Conservation (phyloP, 2,329 filamentous ascomycete species). For the Cytospora mali region DNA sequence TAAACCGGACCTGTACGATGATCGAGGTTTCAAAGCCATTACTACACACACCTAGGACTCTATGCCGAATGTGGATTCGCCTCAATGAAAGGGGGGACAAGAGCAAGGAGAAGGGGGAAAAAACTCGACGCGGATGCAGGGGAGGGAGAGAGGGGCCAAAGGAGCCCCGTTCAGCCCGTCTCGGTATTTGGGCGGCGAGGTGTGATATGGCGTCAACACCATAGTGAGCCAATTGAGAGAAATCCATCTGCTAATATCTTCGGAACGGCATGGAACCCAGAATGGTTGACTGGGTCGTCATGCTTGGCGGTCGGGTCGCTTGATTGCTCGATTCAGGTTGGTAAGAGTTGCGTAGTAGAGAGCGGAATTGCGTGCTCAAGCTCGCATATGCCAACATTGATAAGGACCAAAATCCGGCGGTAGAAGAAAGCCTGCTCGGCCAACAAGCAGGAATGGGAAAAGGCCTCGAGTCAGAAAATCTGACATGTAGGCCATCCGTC, state of each 20-base stretch:
- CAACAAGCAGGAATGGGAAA: slow-evolving; percentile 3
- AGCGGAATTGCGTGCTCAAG: slow-evolving; percentile 25
- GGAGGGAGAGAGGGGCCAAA: not conserved
- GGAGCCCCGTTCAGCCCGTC: not conserved
- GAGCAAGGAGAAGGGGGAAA: too few species aligned
- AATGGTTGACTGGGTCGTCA: too few species aligned
- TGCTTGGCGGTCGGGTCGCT: too few species aligned
- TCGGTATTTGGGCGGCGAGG: slow-evolving; percentile 24
- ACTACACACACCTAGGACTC: too few species aligned
- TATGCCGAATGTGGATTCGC: not conserved
- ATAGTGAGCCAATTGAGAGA: slow-evolving; percentile 7
- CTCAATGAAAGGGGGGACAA: too few species aligned
- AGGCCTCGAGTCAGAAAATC: too few species aligned
- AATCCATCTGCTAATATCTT: slow-evolving; percentile 15
- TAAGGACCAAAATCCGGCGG: slow-evolving; percentile 17
- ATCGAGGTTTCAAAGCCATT: not conserved
- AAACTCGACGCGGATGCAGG: not conserved
- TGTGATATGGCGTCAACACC: slow-evolving; percentile 26
- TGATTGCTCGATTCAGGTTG: too few species aligned
- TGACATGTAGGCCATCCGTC: too few species aligned
- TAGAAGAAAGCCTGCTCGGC: not conserved
- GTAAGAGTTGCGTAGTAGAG: too few species aligned
- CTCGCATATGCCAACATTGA: slow-evolving; percentile 25
- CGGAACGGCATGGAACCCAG: too few species aligned
- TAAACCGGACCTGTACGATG: not conserved